phyloP scores from a whole-genome alignment of 495 filamentous ascomycete genomes.

The Annulohypoxylon moriforme region DNA sequence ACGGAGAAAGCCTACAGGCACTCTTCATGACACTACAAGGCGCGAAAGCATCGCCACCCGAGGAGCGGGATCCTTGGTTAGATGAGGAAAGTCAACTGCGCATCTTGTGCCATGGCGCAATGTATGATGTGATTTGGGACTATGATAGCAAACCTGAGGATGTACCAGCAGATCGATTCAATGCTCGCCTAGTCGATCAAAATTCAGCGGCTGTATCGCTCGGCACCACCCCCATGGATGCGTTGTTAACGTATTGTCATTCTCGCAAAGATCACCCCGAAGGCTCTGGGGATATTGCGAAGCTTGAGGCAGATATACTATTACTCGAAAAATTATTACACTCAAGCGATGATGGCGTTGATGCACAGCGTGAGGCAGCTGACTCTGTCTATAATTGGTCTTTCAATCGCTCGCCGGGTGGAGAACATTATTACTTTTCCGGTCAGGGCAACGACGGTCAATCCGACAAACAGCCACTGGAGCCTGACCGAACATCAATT shows the following conservation, averaged over 20 bases:
- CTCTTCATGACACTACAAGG: background rate
- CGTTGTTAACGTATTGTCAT: slow-evolving; percentile 53
- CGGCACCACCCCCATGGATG: slow-evolving; percentile 61
- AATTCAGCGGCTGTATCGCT: slow-evolving; percentile 49
- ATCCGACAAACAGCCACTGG: slow-evolving; percentile 8
- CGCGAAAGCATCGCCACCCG: background rate
- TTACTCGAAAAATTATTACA: slow-evolving; percentile 45
- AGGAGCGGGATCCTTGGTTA: no score
- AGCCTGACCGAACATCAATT: background rate
- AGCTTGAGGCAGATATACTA: slow-evolving; percentile 44
- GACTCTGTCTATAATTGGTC: slow-evolving; percentile 51
- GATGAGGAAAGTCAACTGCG: background rate
- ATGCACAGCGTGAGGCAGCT: slow-evolving; percentile 46
- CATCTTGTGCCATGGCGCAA: slow-evolving; percentile 57
- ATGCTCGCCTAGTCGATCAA: no score
- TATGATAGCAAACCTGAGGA: slow-evolving; percentile 36
- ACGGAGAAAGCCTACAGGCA: background rate
- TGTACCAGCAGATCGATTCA: slow-evolving; percentile 48
- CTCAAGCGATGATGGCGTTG: slow-evolving; percentile 51
- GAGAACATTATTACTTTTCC: slow-evolving; percentile 43
- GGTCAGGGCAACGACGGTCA: slow-evolving; percentile 4
- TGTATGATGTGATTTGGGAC: slow-evolving; percentile 60
- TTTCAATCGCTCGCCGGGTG: slow-evolving; percentile 47
- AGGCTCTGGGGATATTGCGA: background rate
- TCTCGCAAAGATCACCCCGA: slow-evolving; percentile 17